Conservation (phyloP, 2,329 filamentous ascomycete genomes). For the Aspergillus persii region DNA sequence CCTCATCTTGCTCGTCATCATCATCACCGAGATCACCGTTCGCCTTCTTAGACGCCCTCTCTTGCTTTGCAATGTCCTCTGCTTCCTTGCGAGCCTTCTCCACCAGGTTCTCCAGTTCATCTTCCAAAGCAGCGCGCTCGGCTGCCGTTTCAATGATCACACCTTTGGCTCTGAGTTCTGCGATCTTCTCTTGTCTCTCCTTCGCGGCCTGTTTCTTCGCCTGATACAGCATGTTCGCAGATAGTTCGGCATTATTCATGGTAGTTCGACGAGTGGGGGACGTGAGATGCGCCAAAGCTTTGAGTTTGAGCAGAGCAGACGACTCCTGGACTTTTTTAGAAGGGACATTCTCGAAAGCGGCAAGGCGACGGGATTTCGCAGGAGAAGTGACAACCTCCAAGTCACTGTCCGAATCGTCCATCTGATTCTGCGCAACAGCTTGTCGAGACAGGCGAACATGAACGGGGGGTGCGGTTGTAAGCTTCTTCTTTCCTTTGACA, state of each 20-base stretch:
- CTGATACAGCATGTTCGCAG: conserved; percentile 64
- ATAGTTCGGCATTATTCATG: conserved; percentile 69
- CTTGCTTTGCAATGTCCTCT: conserved; percentile 71
- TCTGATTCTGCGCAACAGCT: conserved; percentile 33
- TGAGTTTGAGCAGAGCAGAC: conserved; percentile 64
- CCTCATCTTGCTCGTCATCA: conserved; percentile 31
- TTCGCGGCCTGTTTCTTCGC: conserved; percentile 76
- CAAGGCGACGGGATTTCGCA: conserved; percentile 42
- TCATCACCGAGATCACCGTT: conserved; percentile 42
- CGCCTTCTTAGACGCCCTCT: conserved; percentile 66
- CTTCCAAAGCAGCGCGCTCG: conserved; percentile 77
- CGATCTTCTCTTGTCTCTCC: conserved; percentile 74
- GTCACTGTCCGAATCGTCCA: conserved; percentile 50
- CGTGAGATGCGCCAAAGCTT: conserved; percentile 71
- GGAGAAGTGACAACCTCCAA: conserved; percentile 61
- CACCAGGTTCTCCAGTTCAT: conserved; percentile 82
- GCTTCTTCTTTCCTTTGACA: conserved; percentile 27
- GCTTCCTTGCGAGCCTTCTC: conserved; percentile 80
- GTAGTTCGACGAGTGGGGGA: conserved; percentile 51
- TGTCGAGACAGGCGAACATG: conserved; percentile 43
- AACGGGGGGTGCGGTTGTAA: conserved; percentile 31
- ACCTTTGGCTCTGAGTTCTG: conserved; percentile 74
- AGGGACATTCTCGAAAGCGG: conserved; percentile 70
- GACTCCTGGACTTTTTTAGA: conserved; percentile 60
- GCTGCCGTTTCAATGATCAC: conserved; percentile 80